Evolutionary conservation across 2,329 filamentous ascomycete species (phyloP).

Genomic region (Sporothrix euskadiensis): DNA sequence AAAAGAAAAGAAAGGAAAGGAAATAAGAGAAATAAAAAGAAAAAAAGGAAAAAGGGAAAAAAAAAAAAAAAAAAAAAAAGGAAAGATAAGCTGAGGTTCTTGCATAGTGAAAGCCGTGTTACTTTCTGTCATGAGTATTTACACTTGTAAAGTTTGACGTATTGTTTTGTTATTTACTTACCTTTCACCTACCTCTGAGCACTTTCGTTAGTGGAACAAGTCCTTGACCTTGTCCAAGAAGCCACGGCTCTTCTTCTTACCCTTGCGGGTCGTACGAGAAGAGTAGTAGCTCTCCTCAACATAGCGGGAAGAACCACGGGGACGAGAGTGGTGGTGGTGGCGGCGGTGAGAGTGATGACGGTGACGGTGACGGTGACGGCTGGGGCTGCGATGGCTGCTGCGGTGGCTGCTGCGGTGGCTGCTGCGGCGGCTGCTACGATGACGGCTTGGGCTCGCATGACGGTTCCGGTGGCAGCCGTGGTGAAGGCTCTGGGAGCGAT

Average conservation of each 20-base stretch:
- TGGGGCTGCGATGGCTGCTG: background rate
- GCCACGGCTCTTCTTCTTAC: background rate
- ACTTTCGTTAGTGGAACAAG: background rate
- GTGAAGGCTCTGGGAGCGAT: background rate
- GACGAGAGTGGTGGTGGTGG: background rate
- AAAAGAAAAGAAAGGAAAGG: background rate
- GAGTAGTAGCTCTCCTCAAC: background rate
- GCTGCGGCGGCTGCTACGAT: background rate
- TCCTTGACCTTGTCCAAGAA: background rate
- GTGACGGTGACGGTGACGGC: background rate
- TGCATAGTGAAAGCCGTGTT: background rate
- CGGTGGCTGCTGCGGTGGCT: background rate
- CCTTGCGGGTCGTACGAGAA: background rate
- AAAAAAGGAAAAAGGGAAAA: background rate
- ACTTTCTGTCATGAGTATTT: background rate
- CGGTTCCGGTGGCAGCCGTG: background rate
- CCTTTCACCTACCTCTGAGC: background rate
- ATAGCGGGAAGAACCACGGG: background rate
- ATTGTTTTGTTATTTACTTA: background rate
- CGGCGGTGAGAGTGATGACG: background rate
- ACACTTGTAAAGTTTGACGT: background rate
- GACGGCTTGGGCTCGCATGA: background rate
- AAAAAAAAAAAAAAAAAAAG: background rate
- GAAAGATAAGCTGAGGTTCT: background rate
- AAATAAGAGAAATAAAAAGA: background rate